Evolutionary conservation across 768 basidiomycete genomes (phyloP), one percentile per base, ranked within the genome.

Genomic region (Kondoa malvinella): DNA sequence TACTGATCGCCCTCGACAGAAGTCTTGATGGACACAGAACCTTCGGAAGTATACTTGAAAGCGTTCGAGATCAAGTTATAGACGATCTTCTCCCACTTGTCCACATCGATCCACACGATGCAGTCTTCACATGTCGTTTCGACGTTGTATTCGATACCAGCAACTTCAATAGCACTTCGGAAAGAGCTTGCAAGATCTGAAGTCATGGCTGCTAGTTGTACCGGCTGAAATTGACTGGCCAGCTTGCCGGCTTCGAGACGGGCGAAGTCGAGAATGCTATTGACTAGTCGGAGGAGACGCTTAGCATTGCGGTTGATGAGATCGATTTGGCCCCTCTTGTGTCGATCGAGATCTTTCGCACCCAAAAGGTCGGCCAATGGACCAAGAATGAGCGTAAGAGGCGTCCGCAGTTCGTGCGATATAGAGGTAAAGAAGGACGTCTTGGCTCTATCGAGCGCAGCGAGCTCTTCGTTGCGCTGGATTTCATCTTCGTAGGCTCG

Each of bases 371-470:
- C 67, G n/a, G 57, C 50, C 3, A 66, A 25, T 1, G 69, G 69
- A 4, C 69, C 69, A 32, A 67, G 56, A 56, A 70, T 70, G 8
- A 70, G 64, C 4, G 69, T 67, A 34, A 70, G 65, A 3, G 69
- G 69, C 25, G 69, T 70, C 56, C 68, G 66, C 64, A 40, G 56
- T 58, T 69, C 68, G 59, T 70, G 66, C n/a, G 50, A 64, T 27
- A 67, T 64, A n/a, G 56, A 63, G 30, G 69, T 67, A 50, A 70
- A 70, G 66, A 70, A 70, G 29, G 58, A 34, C 27, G 69, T 70
- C 57, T 70, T 70, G 12, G 69, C 66, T 16, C 69, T 66, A 30
- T 70, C 69, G 2, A 70, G 60, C 1, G 66, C 66, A 26, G 69
- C 66, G 3, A 70, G 66, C 62, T 70, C 69, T 59, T 70, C 69